These are phyloP conservation scores for Mucor lusitanicus DNA, from an alignment of 371 early-diverging fungal species.

Conservation along the genomic window DNA sequence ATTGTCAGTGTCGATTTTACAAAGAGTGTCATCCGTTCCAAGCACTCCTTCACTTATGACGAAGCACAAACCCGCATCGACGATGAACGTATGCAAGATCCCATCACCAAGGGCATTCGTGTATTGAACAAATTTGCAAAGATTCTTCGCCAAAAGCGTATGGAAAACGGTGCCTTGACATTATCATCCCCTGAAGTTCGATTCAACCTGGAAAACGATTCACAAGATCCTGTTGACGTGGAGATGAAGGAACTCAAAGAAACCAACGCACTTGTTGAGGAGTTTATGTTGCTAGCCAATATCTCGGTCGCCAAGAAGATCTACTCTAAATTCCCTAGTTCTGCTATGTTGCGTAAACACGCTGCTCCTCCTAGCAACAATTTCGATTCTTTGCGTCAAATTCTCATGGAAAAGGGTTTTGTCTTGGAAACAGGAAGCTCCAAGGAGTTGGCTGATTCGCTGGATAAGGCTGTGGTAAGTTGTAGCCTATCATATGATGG, in stretches of 20 bases:
- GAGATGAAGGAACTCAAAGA: constrained; percentile 93
- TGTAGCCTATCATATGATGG: not conserved
- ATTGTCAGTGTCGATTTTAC: constrained; percentile 75
- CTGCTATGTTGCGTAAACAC: constrained; percentile 92
- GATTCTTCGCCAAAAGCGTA: constrained; percentile 73
- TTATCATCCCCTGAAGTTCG: constrained; percentile 88
- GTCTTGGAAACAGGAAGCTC: constrained; percentile 53
- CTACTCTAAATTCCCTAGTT: constrained; percentile 85
- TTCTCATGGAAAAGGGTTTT: constrained; percentile 62
- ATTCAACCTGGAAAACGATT: constrained; percentile 85
- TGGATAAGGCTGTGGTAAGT: constrained; percentile 73
- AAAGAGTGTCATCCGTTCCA: constrained; percentile 93
- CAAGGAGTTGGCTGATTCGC: constrained; percentile 80
- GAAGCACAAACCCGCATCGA: constrained; percentile 96
- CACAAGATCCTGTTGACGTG: constrained; percentile 86
- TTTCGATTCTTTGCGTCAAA: constrained; percentile 76
- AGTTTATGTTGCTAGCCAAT: constrained; percentile 99
- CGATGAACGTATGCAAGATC: constrained; percentile 80
- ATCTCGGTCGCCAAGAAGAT: constrained; percentile 96
- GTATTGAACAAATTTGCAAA: constrained; percentile 87
- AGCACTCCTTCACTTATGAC: constrained; percentile 96
- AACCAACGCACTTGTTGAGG: constrained; percentile 97
- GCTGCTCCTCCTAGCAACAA: constrained; percentile 74
- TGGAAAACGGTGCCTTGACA: constrained; percentile 82
- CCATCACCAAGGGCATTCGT: constrained; percentile 83